Conservation (phyloP, 768 basidiomycete genomes). For the Leucocoprinus birnbaumii region DNA sequence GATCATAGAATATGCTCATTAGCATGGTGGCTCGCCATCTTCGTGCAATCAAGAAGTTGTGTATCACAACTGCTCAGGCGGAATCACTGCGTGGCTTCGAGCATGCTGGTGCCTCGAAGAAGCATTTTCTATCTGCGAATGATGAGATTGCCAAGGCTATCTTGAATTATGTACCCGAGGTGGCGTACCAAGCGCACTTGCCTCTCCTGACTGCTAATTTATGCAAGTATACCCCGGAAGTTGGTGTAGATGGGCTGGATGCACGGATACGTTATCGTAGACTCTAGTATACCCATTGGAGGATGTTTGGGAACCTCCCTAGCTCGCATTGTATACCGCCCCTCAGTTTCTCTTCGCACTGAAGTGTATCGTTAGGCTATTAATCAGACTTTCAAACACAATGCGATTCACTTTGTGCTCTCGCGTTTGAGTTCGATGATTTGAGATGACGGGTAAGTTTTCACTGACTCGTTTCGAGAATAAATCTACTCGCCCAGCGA, state of each 20-base stretch:
- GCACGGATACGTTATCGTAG: background rate
- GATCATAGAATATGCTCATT: background rate
- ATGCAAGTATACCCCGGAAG: background rate
- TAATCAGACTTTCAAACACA: too few species aligned
- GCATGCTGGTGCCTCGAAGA: background rate
- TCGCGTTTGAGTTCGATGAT: too few species aligned
- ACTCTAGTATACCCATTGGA: background rate
- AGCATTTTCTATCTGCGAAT: constrained; percentile 1
- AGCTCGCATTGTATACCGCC: background rate
- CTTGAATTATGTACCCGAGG: background rate
- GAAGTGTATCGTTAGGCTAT: too few species aligned
- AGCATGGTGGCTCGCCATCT: background rate
- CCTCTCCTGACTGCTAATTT: background rate
- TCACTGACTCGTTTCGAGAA: too few species aligned
- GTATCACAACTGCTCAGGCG: constrained; percentile 1
- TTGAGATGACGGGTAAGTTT: too few species aligned
- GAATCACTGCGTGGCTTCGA: constrained; percentile 7
- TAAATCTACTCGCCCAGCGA: too few species aligned
- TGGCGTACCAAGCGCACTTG: background rate
- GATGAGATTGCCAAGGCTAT: background rate
- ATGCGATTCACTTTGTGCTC: too few species aligned
- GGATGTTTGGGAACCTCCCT: too few species aligned
- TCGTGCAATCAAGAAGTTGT: background rate
- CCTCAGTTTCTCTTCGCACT: too few species aligned
- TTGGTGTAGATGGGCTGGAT: background rate